A percentile compares a stretch with the other conserved stretches of the same genome.
Evolutionary conservation across 768 basidiomycete species (phyloP).

Genomic region (Mycena floridula): DNA sequence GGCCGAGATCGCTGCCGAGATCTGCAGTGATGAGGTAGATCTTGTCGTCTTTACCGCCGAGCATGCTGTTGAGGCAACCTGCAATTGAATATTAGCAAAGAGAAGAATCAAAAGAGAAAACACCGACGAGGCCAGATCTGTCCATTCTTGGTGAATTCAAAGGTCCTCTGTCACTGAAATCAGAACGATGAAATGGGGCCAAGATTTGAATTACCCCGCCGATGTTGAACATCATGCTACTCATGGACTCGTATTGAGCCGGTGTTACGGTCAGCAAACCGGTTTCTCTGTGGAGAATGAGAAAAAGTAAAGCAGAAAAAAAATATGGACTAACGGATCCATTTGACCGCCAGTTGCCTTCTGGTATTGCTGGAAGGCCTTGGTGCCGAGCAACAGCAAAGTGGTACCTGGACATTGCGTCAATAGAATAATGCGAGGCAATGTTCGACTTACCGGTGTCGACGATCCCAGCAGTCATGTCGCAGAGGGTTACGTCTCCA

Average conservation of each 20-base stretch:
- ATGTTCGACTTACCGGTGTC: too few relatives aligned
- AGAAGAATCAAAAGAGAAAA: too few relatives aligned
- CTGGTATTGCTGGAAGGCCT: conserved; percentile 53
- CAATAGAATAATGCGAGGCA: too few relatives aligned
- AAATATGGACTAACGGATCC: conserved; percentile 41
- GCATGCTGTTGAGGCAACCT: conserved; percentile 38
- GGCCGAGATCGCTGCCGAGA: conserved; percentile 41
- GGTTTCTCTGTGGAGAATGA: conserved; percentile 30
- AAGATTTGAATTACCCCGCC: conserved; percentile 25
- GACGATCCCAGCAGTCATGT: conserved; percentile 40
- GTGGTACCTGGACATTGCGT: too few relatives aligned
- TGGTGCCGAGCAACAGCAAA: conserved; percentile 48
- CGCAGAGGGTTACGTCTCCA: conserved; percentile 23
- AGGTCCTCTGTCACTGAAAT: conserved; percentile 31
- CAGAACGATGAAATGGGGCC: not conserved
- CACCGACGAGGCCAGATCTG: conserved; percentile 59
- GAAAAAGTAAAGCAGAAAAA: too few relatives aligned
- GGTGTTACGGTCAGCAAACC: conserved; percentile 50
- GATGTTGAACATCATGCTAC: conserved; percentile 49
- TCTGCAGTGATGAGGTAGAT: conserved; percentile 58
- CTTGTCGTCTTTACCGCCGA: conserved; percentile 43
- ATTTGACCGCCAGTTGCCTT: conserved; percentile 43
- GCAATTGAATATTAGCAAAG: too few relatives aligned
- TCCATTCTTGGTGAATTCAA: conserved; percentile 54
- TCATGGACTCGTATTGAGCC: conserved; percentile 37